Evolutionary conservation across 1,284 basidiomycete genomes (phyloP), one percentile per base, ranked within the genome.

Genomic region (Spongispora temasekensis): DNA sequence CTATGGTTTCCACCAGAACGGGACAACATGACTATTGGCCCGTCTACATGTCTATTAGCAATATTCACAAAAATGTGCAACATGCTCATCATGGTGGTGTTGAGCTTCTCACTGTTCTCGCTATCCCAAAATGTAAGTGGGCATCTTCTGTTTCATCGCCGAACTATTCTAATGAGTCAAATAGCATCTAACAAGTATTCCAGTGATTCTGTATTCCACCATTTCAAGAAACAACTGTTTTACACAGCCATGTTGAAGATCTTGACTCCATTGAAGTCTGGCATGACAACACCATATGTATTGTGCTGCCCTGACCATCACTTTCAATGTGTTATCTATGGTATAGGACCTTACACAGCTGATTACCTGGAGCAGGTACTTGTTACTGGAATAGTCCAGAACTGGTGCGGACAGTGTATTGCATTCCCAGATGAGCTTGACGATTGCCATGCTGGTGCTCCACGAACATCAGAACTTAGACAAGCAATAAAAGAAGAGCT

Each of bases 321-420:
- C 27, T 68, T 56, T 25, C 27, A 60, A 3, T 31, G 37, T 12
- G 4, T 64, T 1, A 42, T 64, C 1, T 64, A 58, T 10, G 51
- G 63, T 1, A 21, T 64, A 13, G 61, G 63, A 2, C 57, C 66
- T n/a, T n/a, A n/a, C n/a, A 2, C 67, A 2, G 61, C 65, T 0
- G 65, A 72, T 19, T 71, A 72, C 37, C 66, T 56, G 0, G 62
- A 72, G 40, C 68, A 72, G 34, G 64, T 63, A 1, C 53, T 64
- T 0, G 4, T 68, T 0, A 34, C 62, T 6, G 53, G 65, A 1
- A 63, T 69, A 2, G 64, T 71, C 4, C 63, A 67, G 32, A 57
- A 59, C 5, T 72, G 68, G 70, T 72, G 70, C 55, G 61, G 61
- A 13, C 57, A 59, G 34, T 59, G 61, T 10, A 31, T 57, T 19